Evolutionary conservation across 208 protist genomes (phyloP).

Genomic region (Trypanosoma theileri): DNA sequence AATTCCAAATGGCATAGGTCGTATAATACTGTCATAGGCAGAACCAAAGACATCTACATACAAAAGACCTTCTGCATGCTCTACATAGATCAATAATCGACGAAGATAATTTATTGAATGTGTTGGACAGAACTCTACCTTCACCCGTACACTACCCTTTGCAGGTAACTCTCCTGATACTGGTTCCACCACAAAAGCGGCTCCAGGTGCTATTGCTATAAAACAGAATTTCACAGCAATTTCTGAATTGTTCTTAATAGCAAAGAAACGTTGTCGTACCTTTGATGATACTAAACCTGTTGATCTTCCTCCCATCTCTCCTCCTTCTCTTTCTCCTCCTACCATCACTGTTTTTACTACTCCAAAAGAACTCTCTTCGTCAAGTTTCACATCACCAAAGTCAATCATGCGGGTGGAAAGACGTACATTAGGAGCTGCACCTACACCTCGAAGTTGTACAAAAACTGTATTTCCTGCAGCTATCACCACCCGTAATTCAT

Average conservation of each 20-base stretch:
- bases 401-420: conserved; percentile 58
- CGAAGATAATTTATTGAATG: conserved; percentile 85
- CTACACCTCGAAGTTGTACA: conserved; percentile 47
- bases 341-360: too few species aligned
- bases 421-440: conserved; percentile 51
- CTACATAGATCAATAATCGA: conserved; percentile 70
- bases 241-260: conserved; percentile 52
- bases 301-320: conserved; percentile 32
- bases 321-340: background rate
- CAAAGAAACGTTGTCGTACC: conserved; percentile 15
- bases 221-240: conserved; percentile 42
- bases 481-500: conserved; percentile 49
- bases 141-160: conserved; percentile 42
- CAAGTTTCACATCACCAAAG: conserved; percentile 83
- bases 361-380: background rate
- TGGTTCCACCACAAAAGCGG: conserved; percentile 63
- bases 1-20: conserved; percentile 60
- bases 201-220: conserved; percentile 46
- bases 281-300: conserved; percentile 5
- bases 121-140: conserved; percentile 70
- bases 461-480: conserved; percentile 66
- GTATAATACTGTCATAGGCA: conserved; percentile 59
- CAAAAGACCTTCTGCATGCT: conserved; percentile 47
- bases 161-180: conserved; percentile 52
- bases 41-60: conserved; percentile 85